phyloP scores from a whole-genome alignment of 2,329 filamentous ascomycete species.

The Mariannaea sp. region DNA sequence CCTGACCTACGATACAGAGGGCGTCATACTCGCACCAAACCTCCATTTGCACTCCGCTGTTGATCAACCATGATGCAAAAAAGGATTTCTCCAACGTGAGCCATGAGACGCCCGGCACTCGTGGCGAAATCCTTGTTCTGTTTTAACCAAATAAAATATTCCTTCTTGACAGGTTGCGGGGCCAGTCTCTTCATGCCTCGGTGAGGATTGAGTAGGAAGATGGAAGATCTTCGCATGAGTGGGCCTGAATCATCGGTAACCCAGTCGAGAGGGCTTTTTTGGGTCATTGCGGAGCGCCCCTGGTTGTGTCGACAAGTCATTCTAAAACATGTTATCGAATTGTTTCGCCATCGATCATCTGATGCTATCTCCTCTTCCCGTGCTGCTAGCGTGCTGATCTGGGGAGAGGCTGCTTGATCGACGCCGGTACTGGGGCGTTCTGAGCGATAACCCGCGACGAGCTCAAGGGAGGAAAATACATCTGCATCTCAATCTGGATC shows the following conservation, averaged over 20 bases:
- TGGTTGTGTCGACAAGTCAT: neutral
- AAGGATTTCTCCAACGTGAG: conserved; percentile 4
- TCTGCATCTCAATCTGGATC: too few species aligned
- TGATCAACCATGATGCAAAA: conserved; percentile 4
- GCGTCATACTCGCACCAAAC: conserved; percentile 6
- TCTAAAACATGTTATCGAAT: neutral
- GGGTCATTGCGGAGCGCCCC: neutral
- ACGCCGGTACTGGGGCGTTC: conserved; percentile 4
- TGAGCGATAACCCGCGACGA: conserved; percentile 13
- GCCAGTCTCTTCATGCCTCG: too few species aligned
- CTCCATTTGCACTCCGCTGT: conserved; percentile 12
- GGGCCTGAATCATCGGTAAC: neutral
- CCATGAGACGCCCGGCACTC: neutral
- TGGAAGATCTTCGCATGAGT: neutral
- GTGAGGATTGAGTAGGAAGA: too few species aligned
- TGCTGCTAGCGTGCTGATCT: conserved; percentile 12
- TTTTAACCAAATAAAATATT: too few species aligned
- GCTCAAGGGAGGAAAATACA: neutral
- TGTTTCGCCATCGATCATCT: conserved; percentile 7
- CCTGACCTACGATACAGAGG: conserved; percentile 10
- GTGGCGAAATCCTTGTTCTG: neutral
- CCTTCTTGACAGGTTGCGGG: too few species aligned
- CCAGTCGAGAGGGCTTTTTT: neutral
- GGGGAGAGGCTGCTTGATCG: conserved; percentile 14
- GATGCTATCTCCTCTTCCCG: conserved; percentile 8